Percentiles rank a stretch among this genome's conserved stretches.
Conservation (phyloP, 345 rosid species). For the Syzygium aromaticum region DNA sequence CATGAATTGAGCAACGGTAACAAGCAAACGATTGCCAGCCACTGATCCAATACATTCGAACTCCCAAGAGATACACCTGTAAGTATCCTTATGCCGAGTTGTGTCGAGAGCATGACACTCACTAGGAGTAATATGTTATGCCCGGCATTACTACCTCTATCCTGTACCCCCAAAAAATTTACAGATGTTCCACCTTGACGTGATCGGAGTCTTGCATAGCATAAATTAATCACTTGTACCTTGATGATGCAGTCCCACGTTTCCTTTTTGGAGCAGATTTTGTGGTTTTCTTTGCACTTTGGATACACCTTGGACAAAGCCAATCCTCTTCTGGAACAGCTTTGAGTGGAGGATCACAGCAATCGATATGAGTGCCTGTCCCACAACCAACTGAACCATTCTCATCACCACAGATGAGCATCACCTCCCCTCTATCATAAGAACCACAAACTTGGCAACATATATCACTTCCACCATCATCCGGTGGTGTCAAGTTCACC, state of each 20-base stretch:
- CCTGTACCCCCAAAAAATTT: not conserved
- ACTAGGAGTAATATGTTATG: not conserved
- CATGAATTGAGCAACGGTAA: not conserved
- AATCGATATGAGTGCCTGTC: constrained; percentile 45
- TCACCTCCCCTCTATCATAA: constrained; percentile 44
- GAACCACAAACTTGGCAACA: constrained; percentile 43
- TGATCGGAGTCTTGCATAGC: not conserved
- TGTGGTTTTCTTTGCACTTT: not conserved
- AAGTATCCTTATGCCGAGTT: not conserved
- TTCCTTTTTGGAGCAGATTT: constrained; percentile 10
- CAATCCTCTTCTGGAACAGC: constrained; percentile 59
- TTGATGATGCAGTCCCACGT: not conserved
- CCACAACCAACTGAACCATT: constrained; percentile 54
- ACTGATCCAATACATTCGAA: not conserved
- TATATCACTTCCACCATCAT: constrained; percentile 9
- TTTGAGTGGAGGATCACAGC: constrained; percentile 57
- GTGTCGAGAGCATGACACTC: not conserved
- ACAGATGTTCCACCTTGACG: not conserved
- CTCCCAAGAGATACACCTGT: not conserved
- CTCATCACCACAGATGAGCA: constrained; percentile 66
- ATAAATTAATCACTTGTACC: not conserved
- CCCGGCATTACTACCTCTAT: not conserved
- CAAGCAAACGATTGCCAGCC: not conserved
- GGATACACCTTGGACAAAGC: constrained; percentile 45
- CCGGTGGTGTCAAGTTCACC: not conserved